These are phyloP conservation scores for Cryptosporidium muris DNA, from an alignment of 169 alveolate genomes.

Conservation along the genomic window DNA sequence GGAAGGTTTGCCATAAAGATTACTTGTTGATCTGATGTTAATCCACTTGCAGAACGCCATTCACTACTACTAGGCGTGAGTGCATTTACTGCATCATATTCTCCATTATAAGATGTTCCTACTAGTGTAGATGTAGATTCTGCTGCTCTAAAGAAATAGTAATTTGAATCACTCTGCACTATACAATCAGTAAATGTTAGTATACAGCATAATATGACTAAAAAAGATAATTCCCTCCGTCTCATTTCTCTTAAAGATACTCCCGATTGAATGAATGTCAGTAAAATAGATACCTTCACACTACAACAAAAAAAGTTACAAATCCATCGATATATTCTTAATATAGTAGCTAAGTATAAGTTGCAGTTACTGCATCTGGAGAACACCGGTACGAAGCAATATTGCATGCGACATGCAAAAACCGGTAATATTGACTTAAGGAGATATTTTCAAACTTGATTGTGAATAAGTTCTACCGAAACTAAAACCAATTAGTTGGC, in stretches of 20 bases:
- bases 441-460: too few species aligned
- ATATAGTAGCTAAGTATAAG: too few species aligned
- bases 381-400: too few species aligned
- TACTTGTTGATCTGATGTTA: constrained; percentile 40
- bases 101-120: constrained; percentile 53
- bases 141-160: constrained; percentile 43
- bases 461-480: too few species aligned
- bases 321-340: too few species aligned
- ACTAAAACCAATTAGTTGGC: too few species aligned
- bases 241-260: constrained; percentile 9
- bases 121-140: constrained; percentile 48
- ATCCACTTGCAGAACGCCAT: constrained; percentile 59
- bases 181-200: constrained; percentile 8
- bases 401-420: too few species aligned
- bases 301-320: too few species aligned
- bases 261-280: neutral
- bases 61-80: constrained; percentile 54
- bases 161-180: constrained; percentile 30
- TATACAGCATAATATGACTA: constrained; percentile 11
- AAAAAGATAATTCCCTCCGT: constrained; percentile 22
- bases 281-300: neutral
- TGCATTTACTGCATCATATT: constrained; percentile 64
- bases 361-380: too few species aligned
- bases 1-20: constrained; percentile 52
- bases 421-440: too few species aligned